These are phyloP conservation scores for Heliosperma pusillum DNA, from an alignment of 148 eudicot species.

Conservation along the genomic window DNA sequence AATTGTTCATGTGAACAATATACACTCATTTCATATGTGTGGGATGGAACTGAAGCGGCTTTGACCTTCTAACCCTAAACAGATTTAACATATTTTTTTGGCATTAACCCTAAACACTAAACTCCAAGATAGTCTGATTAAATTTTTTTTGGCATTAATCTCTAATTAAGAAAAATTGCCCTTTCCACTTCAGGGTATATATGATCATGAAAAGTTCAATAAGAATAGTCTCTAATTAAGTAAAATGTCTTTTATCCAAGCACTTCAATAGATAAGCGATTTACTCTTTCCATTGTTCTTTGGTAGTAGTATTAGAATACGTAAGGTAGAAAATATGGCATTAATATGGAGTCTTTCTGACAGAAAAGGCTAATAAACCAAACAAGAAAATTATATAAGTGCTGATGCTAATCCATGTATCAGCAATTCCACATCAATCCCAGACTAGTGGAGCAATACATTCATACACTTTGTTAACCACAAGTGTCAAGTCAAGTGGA, in stretches of 20 bases:
- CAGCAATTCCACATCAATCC: background rate
- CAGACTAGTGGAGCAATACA: constrained; percentile 7
- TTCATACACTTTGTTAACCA: background rate
- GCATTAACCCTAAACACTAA: too few species aligned
- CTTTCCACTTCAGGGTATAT: background rate
- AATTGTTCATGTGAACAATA: too few species aligned
- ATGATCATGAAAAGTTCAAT: background rate
- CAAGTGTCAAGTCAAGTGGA: background rate
- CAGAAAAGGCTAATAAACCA: background rate
- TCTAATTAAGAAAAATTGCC: background rate
- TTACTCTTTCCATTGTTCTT: too few species aligned
- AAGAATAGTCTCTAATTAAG: background rate
- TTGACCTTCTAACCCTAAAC: too few species aligned
- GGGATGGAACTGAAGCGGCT: too few species aligned
- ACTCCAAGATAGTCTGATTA: too few species aligned
- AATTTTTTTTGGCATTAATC: too few species aligned
- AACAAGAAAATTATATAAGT: background rate
- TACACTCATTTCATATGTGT: too few species aligned
- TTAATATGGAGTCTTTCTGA: background rate
- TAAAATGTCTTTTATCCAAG: background rate
- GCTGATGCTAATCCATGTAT: background rate
- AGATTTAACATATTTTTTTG: too few species aligned
- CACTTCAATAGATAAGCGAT: background rate
- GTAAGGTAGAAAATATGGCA: background rate
- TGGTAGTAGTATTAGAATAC: background rate